Evolutionary conservation across 148 eudicot species (phyloP).

Genomic region (Chenopodium formosanum): DNA sequence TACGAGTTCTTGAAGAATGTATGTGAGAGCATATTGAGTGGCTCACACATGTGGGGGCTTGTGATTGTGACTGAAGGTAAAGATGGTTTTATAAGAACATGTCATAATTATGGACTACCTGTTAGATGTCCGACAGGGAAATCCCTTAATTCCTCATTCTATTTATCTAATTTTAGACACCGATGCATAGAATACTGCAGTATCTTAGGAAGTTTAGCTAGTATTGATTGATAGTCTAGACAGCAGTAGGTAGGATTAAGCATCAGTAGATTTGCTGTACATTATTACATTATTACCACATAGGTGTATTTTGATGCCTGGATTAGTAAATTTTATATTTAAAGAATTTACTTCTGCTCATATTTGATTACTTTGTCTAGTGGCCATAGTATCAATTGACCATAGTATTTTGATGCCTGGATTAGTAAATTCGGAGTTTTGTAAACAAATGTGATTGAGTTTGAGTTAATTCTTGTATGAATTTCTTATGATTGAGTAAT

Average conservation of each 20-base stretch:
- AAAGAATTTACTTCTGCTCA: neutral
- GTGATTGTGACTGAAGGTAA: slow-evolving; percentile 73
- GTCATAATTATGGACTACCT: slow-evolving; percentile 70
- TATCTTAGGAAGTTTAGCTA: slow-evolving; percentile 14
- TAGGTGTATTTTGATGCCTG: too few species aligned
- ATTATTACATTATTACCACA: too few species aligned
- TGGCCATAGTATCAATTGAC: too few species aligned
- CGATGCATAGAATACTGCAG: slow-evolving; percentile 6
- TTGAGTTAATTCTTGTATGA: too few species aligned
- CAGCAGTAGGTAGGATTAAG: neutral
- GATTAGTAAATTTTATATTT: neutral
- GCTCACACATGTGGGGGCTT: slow-evolving; percentile 67
- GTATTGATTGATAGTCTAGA: neutral
- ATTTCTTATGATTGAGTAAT: too few species aligned
- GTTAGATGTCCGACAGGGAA: slow-evolving; percentile 22
- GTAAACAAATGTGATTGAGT: too few species aligned
- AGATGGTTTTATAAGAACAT: slow-evolving; percentile 66
- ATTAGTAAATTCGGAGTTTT: too few species aligned
- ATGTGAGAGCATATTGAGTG: slow-evolving; percentile 39
- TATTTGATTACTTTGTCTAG: too few species aligned
- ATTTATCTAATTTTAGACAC: slow-evolving; percentile 19
- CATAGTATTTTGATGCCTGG: too few species aligned
- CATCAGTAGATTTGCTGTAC: neutral
- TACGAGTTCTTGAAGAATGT: slow-evolving; percentile 46
- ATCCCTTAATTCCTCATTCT: slow-evolving; percentile 24